These are phyloP conservation scores for Trametes cingulata DNA, from an alignment of 768 basidiomycete species.

Conservation along the genomic window DNA sequence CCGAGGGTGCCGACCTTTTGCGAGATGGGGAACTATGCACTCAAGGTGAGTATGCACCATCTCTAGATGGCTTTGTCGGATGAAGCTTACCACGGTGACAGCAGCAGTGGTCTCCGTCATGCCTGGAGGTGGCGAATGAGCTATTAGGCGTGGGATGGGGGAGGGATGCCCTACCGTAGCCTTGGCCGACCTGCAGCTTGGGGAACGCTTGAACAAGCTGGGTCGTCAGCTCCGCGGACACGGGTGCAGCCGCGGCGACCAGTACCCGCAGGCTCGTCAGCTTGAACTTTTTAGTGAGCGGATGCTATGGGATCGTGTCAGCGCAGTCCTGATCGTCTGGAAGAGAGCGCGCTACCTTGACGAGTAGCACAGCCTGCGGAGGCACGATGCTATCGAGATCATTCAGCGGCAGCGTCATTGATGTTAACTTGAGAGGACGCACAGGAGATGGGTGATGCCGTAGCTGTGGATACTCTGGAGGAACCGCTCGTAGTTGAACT, in stretches of 20 bases:
- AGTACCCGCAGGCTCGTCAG: slow-evolving; percentile 29
- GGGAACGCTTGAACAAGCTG: slow-evolving; percentile 53
- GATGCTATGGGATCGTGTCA: slow-evolving; percentile 23
- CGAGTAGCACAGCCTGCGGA: slow-evolving; percentile 32
- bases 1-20: slow-evolving; percentile 23
- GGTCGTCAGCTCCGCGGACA: slow-evolving; percentile 37
- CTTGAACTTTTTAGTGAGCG: slow-evolving; percentile 33
- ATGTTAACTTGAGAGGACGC: background rate
- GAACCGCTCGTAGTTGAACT: slow-evolving; percentile 35
- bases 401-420: background rate
- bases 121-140: slow-evolving; percentile 38
- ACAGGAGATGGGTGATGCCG: slow-evolving; percentile 36
- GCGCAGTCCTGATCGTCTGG: background rate
- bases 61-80: too few relatives aligned
- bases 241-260: slow-evolving; percentile 38
- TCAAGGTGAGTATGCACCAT: background rate
- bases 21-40: slow-evolving; percentile 17
- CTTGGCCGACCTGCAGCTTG: slow-evolving; percentile 58
- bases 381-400: slow-evolving; percentile 28
- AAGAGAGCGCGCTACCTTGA: slow-evolving; percentile 26
- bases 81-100: slow-evolving; percentile 43
- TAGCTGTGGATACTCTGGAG: slow-evolving; percentile 36
- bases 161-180: slow-evolving; percentile 44
- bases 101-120: slow-evolving; percentile 69
- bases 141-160: too few relatives aligned